Base-by-base conservation (phyloP, 2,329 filamentous ascomycete genomes). In the Aspergillus sp. region DNA sequence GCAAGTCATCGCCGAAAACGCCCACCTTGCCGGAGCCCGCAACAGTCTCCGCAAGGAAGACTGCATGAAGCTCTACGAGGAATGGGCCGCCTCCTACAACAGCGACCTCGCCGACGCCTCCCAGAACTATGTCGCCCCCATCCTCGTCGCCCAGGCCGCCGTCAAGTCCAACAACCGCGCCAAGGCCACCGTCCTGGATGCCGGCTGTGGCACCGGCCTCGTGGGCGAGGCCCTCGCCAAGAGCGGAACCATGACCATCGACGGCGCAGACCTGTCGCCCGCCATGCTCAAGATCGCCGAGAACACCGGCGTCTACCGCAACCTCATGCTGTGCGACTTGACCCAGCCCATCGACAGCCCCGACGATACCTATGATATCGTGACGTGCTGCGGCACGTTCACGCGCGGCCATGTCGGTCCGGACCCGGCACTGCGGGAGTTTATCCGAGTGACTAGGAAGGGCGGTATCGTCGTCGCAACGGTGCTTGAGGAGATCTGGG, bases 331-430 rank as follows among this genome's bases (percentile, higher is more conserved):
- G 2, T 74, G 70, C 1, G 80, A 83, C 58, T 64, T 83, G 54
- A 78, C 76, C 16, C 67, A 73, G 45, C 69, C 64, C 1, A 68
- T 83, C 13, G 59, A 69, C 3, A 63, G 66, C 35, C 53, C 65
- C 3, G 71, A 76, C 54, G 68, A 68, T 9, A 66, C 65, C 2
- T 82, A 81, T 56, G 79, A 81, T 47, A 73, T 76, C 4, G 71
- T 82, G 16, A 73, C 75, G 1, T 83, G 81, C 65, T 74, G 78
- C 20, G 81, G 81, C 22, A 82, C 79, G 2, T 75, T 83, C 54
- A 83, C 81, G 0, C 72, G 76, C 49, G 79, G 78, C 10, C 80
- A 83, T 55, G 76, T 83, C 33, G 81, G 80, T 1, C 79, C 81
- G 0, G 64, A 68, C 41, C 64, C 64, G 13, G 76, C 76, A 3